These are phyloP conservation scores for Citrullus mucosospermus DNA, from an alignment of 306 rosid genomes.

Conservation along the genomic window DNA sequence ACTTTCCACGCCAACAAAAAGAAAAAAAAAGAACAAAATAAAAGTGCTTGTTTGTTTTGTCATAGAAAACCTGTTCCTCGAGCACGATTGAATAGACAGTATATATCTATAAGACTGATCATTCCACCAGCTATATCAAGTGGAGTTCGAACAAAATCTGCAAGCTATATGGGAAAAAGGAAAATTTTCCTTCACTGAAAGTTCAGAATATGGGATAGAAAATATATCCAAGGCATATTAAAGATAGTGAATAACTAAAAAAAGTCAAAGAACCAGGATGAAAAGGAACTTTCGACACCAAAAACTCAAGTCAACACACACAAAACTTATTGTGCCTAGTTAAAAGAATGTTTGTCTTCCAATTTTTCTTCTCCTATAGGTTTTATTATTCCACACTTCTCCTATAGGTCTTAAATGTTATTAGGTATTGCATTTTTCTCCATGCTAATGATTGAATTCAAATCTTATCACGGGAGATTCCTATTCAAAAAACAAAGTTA, in stretches of 20 bases:
- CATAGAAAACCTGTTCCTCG: slow-evolving; percentile 80
- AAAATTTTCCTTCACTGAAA: not conserved
- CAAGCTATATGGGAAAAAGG: slow-evolving; percentile 40
- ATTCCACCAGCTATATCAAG: slow-evolving; percentile 89
- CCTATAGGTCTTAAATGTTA: not conserved
- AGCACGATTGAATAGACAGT: slow-evolving; percentile 93
- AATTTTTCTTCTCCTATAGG: not conserved
- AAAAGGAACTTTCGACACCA: not conserved
- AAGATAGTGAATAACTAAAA: not conserved
- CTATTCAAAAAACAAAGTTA: not conserved
- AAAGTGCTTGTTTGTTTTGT: not conserved
- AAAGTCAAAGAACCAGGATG: not conserved
- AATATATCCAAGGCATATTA: not conserved
- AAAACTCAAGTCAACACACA: not conserved
- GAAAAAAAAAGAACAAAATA: not conserved
- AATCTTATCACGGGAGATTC: not conserved
- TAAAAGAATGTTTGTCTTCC: not conserved
- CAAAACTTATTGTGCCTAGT: not conserved
- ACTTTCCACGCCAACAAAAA: not conserved
- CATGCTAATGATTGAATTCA: not conserved
- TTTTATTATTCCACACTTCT: not conserved
- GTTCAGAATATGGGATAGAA: not conserved
- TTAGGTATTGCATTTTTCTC: not conserved
- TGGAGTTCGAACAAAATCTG: slow-evolving; percentile 86
- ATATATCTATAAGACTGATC: slow-evolving; percentile 79